Evolutionary conservation across 345 rosid species (phyloP).

Genomic region (Linum trigynum): DNA sequence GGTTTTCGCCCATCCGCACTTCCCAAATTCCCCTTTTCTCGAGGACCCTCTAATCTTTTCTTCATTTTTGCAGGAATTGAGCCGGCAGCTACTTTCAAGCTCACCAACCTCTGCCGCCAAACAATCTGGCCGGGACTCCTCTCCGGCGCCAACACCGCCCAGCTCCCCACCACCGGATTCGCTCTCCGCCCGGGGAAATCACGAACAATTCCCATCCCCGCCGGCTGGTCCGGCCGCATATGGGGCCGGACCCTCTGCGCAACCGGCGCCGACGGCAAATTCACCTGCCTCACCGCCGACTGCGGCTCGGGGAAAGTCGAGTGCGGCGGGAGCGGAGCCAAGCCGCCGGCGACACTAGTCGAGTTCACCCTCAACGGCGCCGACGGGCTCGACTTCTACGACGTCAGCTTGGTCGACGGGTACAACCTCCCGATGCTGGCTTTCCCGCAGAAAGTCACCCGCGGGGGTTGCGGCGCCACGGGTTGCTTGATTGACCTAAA

Average conservation of each 20-base stretch:
- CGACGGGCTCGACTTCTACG: slow-evolving; percentile 70
- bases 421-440: slow-evolving; percentile 61
- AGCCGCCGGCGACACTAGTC: slow-evolving; percentile 75
- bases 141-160: slow-evolving; percentile 62
- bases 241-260: slow-evolving; percentile 71
- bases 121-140: slow-evolving; percentile 82
- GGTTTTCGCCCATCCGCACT: slow-evolving; percentile 16
- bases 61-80: slow-evolving; percentile 25
- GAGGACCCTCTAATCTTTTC: neutral
- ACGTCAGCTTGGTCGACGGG: slow-evolving; percentile 69
- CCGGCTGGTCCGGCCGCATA: slow-evolving; percentile 75
- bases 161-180: slow-evolving; percentile 74
- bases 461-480: slow-evolving; percentile 69
- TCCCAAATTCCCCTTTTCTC: neutral
- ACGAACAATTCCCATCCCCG: slow-evolving; percentile 41
- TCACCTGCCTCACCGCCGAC: slow-evolving; percentile 54
- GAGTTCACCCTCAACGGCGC: slow-evolving; percentile 83
- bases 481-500: slow-evolving; percentile 80
- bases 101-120: slow-evolving; percentile 62
- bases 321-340: slow-evolving; percentile 67
- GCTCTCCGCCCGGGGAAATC: slow-evolving; percentile 51
- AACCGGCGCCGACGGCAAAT: slow-evolving; percentile 35
- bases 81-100: slow-evolving; percentile 55
- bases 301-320: slow-evolving; percentile 67
- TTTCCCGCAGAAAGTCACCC: slow-evolving; percentile 34